A percentile compares a stretch with the other conserved stretches of the same genome.
These are phyloP conservation scores for Plantago coronopus DNA, from an alignment of 305 asterid genomes.

Conservation along the genomic window DNA sequence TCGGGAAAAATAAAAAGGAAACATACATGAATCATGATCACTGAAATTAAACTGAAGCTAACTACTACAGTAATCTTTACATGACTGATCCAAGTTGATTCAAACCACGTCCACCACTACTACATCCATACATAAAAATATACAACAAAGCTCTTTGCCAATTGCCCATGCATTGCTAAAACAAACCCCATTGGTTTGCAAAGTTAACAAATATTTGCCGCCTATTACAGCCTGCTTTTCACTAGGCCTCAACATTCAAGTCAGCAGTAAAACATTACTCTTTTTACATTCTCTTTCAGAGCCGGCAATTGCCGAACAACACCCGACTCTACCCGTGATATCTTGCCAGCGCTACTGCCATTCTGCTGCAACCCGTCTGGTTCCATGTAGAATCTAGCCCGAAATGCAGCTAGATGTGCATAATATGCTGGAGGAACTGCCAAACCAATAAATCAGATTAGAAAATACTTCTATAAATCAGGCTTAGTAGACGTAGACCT, in stretches of 20 bases:
- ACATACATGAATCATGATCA: no score
- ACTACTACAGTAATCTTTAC: not conserved
- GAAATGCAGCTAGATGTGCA: constrained; percentile 94
- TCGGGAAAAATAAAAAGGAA: no score
- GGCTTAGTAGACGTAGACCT: no score
- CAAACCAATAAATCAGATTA: not conserved
- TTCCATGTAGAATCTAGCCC: constrained; percentile 95
- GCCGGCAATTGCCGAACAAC: constrained; percentile 90
- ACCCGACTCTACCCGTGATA: constrained; percentile 46
- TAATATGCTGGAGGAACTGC: constrained; percentile 96
- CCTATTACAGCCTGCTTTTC: not conserved
- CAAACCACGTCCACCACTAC: not conserved
- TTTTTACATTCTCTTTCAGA: constrained; percentile 90
- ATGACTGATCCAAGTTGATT: not conserved
- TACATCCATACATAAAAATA: not conserved
- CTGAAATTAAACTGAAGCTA: not conserved
- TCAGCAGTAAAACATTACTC: constrained; percentile 96
- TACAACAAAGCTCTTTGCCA: not conserved
- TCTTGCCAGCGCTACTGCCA: constrained; percentile 31
- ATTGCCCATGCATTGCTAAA: not conserved
- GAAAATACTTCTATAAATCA: no score
- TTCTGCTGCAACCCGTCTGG: constrained; percentile 62
- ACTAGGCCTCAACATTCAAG: not conserved
- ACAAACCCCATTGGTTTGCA: not conserved
- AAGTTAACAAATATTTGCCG: not conserved